Percentiles rank a stretch among this genome's conserved stretches.
These are phyloP conservation scores for Podosphaera xanthii DNA, from an alignment of 2,329 filamentous ascomycete genomes.

Conservation along the genomic window DNA sequence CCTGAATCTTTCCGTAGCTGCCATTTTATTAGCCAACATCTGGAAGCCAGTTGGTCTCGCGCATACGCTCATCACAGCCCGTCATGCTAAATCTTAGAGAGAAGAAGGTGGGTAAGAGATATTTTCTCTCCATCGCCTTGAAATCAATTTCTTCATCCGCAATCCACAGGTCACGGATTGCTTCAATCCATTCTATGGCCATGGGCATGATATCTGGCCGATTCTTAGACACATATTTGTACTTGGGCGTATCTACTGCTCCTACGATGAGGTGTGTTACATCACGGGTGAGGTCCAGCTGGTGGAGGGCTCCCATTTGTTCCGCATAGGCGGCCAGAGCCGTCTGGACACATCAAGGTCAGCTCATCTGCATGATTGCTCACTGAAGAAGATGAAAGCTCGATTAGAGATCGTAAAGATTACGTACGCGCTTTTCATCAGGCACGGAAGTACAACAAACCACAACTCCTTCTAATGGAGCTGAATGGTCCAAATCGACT, in stretches of 20 bases:
- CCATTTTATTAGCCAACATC: conserved; percentile 9
- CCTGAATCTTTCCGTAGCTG: conserved; percentile 40
- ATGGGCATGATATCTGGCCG: conserved; percentile 70
- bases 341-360: conserved; percentile 15
- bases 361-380: not conserved
- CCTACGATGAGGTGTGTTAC: conserved; percentile 89
- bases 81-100: conserved; percentile 43
- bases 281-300: conserved; percentile 82
- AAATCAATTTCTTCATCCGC: conserved; percentile 55
- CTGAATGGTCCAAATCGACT: conserved; percentile 5
- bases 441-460: conserved; percentile 76
- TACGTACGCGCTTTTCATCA: conserved; percentile 50
- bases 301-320: conserved; percentile 72
- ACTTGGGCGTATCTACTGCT: conserved; percentile 75
- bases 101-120: conserved; percentile 41
- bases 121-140: conserved; percentile 38
- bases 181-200: conserved; percentile 63
- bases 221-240: conserved; percentile 80
- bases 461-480: conserved; percentile 42
- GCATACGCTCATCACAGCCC: conserved; percentile 46
- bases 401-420: conserved; percentile 5
- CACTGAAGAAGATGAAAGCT: not conserved
- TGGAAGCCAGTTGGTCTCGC: conserved; percentile 4
- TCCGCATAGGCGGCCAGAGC: conserved; percentile 39
- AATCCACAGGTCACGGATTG: conserved; percentile 60